Conservation (phyloP, 352 stramenopile species). For the Nothophytophthora sp. region DNA sequence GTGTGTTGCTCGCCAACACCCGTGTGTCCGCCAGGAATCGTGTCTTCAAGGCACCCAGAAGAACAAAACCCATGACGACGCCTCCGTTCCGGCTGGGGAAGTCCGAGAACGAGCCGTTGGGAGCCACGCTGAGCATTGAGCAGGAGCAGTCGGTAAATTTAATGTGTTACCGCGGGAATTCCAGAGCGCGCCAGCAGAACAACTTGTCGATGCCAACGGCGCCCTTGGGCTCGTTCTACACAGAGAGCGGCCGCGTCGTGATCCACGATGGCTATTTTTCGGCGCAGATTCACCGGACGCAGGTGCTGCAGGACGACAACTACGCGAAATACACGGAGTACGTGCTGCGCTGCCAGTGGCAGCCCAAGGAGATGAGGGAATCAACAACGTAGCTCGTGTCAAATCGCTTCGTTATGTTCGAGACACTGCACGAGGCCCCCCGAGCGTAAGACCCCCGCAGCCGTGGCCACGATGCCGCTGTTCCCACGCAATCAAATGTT, state of each 20-base stretch:
- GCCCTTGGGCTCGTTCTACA: constrained; percentile 75
- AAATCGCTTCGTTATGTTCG: constrained; percentile 74
- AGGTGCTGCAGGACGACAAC: constrained; percentile 89
- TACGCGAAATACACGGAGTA: constrained; percentile 91
- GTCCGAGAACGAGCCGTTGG: constrained; percentile 51
- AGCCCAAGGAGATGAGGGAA: constrained; percentile 57
- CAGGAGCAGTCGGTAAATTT: constrained; percentile 84
- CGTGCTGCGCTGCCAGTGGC: constrained; percentile 84
- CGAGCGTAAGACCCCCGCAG: constrained; percentile 73
- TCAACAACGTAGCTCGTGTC: constrained; percentile 69
- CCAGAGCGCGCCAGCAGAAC: constrained; percentile 58
- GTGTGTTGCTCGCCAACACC: too few relatives aligned
- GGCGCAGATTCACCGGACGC: constrained; percentile 84
- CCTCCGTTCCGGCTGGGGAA: constrained; percentile 84
- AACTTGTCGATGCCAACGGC: constrained; percentile 63
- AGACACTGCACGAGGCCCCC: constrained; percentile 75
- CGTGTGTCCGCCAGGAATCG: too few relatives aligned
- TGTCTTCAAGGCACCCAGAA: too few relatives aligned
- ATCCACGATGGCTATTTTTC: constrained; percentile 89
- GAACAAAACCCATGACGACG: constrained; percentile 74
- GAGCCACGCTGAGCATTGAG: constrained; percentile 71
- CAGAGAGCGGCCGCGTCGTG: constrained; percentile 73
- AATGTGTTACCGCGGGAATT: constrained; percentile 65
- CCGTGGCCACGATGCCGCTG: constrained; percentile 50
- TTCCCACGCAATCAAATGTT: too few relatives aligned